Percentiles rank a stretch among this genome's conserved stretches.
These are phyloP conservation scores for Canna indica DNA, from an alignment of 176 grass and related monocot species.

Conservation along the genomic window DNA sequence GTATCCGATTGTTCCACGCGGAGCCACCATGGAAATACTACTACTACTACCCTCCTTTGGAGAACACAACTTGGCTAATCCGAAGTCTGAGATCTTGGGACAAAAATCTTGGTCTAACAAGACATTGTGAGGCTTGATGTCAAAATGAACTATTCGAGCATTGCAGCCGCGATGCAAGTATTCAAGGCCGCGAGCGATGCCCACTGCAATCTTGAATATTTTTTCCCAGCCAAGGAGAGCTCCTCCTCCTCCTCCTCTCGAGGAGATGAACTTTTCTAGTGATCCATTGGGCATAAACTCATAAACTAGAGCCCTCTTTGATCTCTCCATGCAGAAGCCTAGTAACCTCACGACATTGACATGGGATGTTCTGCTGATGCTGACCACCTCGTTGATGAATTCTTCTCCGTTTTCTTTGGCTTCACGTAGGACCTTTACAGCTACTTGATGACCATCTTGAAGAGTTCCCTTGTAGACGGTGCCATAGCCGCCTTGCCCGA, in stretches of 20 bases:
- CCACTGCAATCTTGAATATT: slow-evolving; percentile 27
- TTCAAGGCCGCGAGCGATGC: slow-evolving; percentile 33
- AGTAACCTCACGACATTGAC: slow-evolving; percentile 34
- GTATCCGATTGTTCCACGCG: slow-evolving; percentile 29
- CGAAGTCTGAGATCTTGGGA: slow-evolving; percentile 58
- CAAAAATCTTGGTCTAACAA: slow-evolving; percentile 39
- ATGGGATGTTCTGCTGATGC: background rate
- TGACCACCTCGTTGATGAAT: slow-evolving; percentile 28
- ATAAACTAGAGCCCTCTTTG: slow-evolving; percentile 6
- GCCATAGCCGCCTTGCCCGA: slow-evolving; percentile 29
- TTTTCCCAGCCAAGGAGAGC: too few species aligned
- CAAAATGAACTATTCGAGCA: slow-evolving; percentile 17
- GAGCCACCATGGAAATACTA: background rate
- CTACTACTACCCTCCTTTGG: slow-evolving; percentile 12
- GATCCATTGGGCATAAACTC: slow-evolving; percentile 44
- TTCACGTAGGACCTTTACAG: slow-evolving; percentile 31
- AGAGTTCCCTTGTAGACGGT: slow-evolving; percentile 41
- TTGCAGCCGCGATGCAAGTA: slow-evolving; percentile 25
- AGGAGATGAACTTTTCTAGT: slow-evolving; percentile 29
- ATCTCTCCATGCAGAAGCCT: slow-evolving; percentile 35
- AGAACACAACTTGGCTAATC: slow-evolving; percentile 32
- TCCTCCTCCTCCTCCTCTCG: too few species aligned
- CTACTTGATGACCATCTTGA: slow-evolving; percentile 21
- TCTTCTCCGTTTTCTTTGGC: slow-evolving; percentile 21
- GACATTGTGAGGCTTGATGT: slow-evolving; percentile 37